Evolutionary conservation across 257 asterid species (phyloP), one percentile per base, ranked within the genome.

Genomic region (Fraxinus anomala): DNA sequence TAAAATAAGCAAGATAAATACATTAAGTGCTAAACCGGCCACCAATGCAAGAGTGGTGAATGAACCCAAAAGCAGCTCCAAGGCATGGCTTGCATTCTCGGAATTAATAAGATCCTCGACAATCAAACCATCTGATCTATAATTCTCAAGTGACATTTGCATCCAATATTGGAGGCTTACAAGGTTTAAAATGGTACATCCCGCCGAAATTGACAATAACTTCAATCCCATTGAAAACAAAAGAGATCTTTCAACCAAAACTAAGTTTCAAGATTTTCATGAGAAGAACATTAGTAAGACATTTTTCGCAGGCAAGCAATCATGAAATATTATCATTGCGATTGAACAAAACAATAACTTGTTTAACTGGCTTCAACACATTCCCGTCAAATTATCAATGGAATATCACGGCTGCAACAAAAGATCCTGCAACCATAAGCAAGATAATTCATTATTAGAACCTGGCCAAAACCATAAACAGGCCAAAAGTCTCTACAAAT

Each of bases 91-190:
- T 75, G 88, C 92, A 88, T 89, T 80, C 83, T 89, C 88, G 33
- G 86, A 80, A 79, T 77, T 83, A 65, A 89, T 77, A 75, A 84
- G 63, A 76, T 85, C 87, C 47, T 87, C 90, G 73, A 81, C 86
- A 81, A 89, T 73, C 81, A 89, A 82, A 63, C 89, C 93, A 86
- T 91, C 93, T 23, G 91, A 82, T 44, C 85, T 90, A 81, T 91
- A 87, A 66, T 87, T 89, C 75, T 80, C 91, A 73, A 91, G 80
- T 3, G 94, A 89, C 70, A 85, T 61, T 76, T 87, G 92, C 30
- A 90, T 87, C 97, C 97, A 94, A 77, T 85, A 90, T 69, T 86
- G 97, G 79, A 94, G 91, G 74, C 97, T 93, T 14, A 83, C 91
- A 81, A 91, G 84, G 83, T 94, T 91, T 85, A 87, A 74, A 54